phyloP scores from a whole-genome alignment of 768 basidiomycete species.

The Suillus brevipes region DNA sequence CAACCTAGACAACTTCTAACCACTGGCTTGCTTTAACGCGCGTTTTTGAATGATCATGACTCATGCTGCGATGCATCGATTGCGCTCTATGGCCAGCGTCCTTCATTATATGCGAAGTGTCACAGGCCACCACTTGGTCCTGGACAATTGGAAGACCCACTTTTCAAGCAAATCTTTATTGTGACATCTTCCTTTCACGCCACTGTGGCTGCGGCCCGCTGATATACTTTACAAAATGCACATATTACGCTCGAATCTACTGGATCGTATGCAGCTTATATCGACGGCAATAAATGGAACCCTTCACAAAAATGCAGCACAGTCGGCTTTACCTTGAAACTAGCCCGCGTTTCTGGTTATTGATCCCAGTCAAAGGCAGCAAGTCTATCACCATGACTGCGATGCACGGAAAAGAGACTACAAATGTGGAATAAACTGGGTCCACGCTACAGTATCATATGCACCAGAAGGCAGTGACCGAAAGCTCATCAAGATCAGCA shows the following conservation, averaged over 20 bases:
- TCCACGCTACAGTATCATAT: slow-evolving; percentile 20
- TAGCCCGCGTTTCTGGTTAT: background rate
- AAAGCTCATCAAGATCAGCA: slow-evolving; percentile 14
- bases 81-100: background rate
- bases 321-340: background rate
- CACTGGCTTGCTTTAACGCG: background rate
- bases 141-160: background rate
- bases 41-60: background rate
- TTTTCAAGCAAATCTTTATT: background rate
- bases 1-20: background rate
- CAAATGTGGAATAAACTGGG: slow-evolving; percentile 13
- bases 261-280: background rate
- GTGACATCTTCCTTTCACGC: background rate
- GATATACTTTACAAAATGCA: background rate
- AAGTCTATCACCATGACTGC: background rate
- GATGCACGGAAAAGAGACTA: background rate
- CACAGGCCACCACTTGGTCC: too few relatives aligned
- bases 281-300: background rate
- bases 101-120: background rate
- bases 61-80: background rate
- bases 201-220: background rate
- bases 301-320: background rate
- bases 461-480: slow-evolving; percentile 11
- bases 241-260: background rate
- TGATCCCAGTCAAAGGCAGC: background rate